Conservation (phyloP, 352 stramenopile species). For the Pythium phragmitis region DNA sequence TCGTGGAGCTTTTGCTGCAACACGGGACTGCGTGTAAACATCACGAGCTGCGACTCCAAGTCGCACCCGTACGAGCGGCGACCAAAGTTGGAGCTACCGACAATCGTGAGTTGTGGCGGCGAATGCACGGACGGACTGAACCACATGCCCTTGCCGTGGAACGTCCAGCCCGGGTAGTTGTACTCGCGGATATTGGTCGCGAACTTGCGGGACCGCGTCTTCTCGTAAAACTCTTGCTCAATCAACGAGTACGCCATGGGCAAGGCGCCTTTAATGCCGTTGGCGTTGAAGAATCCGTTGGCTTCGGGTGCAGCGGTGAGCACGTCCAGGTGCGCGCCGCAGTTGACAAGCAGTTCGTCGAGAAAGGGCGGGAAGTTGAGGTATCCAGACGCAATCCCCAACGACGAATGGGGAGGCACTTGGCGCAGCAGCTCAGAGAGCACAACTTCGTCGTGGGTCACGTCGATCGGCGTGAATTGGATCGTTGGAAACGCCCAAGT, state of each 20-base stretch:
- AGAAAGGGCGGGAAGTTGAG: conserved; percentile 79
- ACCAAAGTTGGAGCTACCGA: conserved; percentile 82
- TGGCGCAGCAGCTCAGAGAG: conserved; percentile 46
- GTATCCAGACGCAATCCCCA: conserved; percentile 77
- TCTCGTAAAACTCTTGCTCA: conserved; percentile 75
- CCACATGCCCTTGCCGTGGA: conserved; percentile 88
- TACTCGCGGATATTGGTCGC: conserved; percentile 63
- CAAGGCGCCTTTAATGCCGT: conserved; percentile 67
- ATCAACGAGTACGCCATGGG: conserved; percentile 85
- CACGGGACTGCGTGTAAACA: conserved; percentile 55
- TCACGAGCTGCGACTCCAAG: conserved; percentile 68
- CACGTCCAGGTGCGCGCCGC: conserved; percentile 50
- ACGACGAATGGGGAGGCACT: conserved; percentile 40
- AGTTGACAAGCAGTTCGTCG: conserved; percentile 47
- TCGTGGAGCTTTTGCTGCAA: conserved; percentile 46
- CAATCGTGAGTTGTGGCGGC: conserved; percentile 48
- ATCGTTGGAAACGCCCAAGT: conserved; percentile 75
- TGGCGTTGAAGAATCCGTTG: conserved; percentile 74
- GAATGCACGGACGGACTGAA: conserved; percentile 35
- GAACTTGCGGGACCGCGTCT: conserved; percentile 37
- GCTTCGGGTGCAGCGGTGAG: conserved; percentile 61
- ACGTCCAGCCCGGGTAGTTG: conserved; percentile 67
- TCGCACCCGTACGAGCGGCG: conserved; percentile 74
- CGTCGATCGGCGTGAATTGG: conserved; percentile 63
- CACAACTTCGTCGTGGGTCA: conserved; percentile 58